phyloP scores from a whole-genome alignment of 129 eudicot genomes.

The Heracleum sosnowskyi region DNA sequence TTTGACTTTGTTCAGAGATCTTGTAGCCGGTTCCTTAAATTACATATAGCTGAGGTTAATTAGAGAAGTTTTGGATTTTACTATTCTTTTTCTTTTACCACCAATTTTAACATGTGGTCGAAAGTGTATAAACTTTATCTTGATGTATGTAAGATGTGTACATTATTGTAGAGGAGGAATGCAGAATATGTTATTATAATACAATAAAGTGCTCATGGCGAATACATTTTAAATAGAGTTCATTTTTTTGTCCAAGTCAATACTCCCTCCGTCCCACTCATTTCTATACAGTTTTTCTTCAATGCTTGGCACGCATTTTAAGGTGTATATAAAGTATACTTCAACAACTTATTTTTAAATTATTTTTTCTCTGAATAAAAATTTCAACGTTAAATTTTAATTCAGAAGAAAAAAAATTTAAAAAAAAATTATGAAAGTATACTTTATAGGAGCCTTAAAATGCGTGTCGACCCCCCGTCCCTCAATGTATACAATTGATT shows the following conservation, averaged over 20 bases:
- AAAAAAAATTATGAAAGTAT: too few species aligned
- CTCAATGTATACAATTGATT: too few species aligned
- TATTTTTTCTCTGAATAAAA: too few species aligned
- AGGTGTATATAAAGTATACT: too few species aligned
- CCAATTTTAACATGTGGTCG: constrained; percentile 1
- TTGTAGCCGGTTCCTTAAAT: not conserved
- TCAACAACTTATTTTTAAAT: too few species aligned
- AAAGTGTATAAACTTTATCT: not conserved
- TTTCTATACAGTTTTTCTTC: too few species aligned
- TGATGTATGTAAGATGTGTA: not conserved
- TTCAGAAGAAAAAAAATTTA: too few species aligned
- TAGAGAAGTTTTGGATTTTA: not conserved
- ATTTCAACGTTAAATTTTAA: too few species aligned
- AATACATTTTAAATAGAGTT: not conserved
- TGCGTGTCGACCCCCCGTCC: too few species aligned
- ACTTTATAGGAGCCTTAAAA: too few species aligned
- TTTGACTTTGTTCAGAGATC: not conserved
- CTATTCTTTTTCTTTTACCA: not conserved
- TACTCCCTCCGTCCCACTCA: too few species aligned
- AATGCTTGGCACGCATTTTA: too few species aligned
- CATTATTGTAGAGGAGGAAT: not conserved
- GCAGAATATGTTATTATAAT: not conserved
- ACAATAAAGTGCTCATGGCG: not conserved
- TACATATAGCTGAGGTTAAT: not conserved
- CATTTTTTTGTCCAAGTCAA: not conserved